These are phyloP conservation scores for Epicoccum nigrum DNA, from an alignment of 2,329 filamentous ascomycete genomes.

Conservation along the genomic window DNA sequence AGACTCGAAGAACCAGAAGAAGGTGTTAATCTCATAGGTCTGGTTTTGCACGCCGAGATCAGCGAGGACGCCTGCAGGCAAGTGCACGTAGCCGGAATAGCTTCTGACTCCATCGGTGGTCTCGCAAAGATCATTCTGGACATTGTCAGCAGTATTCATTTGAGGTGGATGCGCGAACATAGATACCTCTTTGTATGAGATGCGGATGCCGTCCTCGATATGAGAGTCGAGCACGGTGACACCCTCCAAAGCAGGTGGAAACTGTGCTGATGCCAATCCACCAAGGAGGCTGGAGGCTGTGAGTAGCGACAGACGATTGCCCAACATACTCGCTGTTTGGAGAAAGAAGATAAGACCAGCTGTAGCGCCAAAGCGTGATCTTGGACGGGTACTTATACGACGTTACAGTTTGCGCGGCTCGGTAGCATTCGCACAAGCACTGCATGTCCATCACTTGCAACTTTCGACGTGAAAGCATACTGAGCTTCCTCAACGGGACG, in stretches of 20 bases:
- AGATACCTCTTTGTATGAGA: conserved; percentile 53
- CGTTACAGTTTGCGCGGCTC: neutral
- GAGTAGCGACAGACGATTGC: conserved; percentile 15
- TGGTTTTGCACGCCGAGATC: conserved; percentile 48
- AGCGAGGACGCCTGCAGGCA: conserved; percentile 56
- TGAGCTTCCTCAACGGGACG: conserved; percentile 35
- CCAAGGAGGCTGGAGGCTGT: conserved; percentile 22
- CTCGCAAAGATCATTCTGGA: conserved; percentile 59
- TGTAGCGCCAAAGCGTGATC: neutral
- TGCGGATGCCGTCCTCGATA: conserved; percentile 48
- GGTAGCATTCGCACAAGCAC: neutral
- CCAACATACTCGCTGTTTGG: conserved; percentile 14
- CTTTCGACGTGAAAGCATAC: neutral
- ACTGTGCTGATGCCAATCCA: conserved; percentile 38
- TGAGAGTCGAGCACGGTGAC: conserved; percentile 49
- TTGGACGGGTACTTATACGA: conserved; percentile 5
- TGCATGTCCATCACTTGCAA: conserved; percentile 4
- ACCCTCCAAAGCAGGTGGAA: conserved; percentile 49
- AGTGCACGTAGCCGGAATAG: conserved; percentile 66
- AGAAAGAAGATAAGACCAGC: neutral
- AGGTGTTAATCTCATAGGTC: conserved; percentile 50
- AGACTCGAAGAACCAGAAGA: conserved; percentile 33
- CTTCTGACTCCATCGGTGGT: conserved; percentile 61
- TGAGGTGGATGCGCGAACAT: neutral
- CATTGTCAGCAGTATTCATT: neutral